phyloP scores from a whole-genome alignment of 306 rosid species.

The Castanospermum australe region DNA sequence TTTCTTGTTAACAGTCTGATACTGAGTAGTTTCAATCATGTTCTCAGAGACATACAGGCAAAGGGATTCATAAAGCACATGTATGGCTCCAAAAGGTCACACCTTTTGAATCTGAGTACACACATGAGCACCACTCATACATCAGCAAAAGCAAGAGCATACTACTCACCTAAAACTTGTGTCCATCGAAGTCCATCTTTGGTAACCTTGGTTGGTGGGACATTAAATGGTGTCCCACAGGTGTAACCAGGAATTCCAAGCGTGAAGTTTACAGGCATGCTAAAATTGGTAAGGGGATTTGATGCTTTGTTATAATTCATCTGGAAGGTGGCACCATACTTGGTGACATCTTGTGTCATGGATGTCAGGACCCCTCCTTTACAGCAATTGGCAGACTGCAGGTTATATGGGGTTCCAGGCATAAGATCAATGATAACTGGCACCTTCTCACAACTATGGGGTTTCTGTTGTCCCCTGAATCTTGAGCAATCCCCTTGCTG shows the following conservation, averaged over 20 bases:
- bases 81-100: not conserved
- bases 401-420: constrained; percentile 59
- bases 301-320: constrained; percentile 44
- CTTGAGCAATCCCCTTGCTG: constrained; percentile 73
- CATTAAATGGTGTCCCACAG: constrained; percentile 53
- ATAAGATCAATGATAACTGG: constrained; percentile 63
- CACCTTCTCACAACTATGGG: constrained; percentile 65
- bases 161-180: constrained; percentile 61
- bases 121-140: not conserved
- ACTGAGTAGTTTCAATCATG: not conserved
- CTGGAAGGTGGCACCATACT: constrained; percentile 43
- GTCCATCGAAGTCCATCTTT: constrained; percentile 52
- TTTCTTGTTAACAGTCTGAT: not conserved
- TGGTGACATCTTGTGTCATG: constrained; percentile 52
- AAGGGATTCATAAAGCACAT: not conserved
- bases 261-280: constrained; percentile 53
- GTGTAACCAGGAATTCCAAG: constrained; percentile 69
- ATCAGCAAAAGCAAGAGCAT: not conserved
- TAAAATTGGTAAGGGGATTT: not conserved
- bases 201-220: constrained; percentile 47
- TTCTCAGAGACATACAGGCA: not conserved
- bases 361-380: constrained; percentile 66
- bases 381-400: constrained; percentile 65
- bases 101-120: not conserved
- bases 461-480: constrained; percentile 44